phyloP scores from a whole-genome alignment of 1,284 basidiomycete genomes.

The Leccinum griseonigrum region DNA sequence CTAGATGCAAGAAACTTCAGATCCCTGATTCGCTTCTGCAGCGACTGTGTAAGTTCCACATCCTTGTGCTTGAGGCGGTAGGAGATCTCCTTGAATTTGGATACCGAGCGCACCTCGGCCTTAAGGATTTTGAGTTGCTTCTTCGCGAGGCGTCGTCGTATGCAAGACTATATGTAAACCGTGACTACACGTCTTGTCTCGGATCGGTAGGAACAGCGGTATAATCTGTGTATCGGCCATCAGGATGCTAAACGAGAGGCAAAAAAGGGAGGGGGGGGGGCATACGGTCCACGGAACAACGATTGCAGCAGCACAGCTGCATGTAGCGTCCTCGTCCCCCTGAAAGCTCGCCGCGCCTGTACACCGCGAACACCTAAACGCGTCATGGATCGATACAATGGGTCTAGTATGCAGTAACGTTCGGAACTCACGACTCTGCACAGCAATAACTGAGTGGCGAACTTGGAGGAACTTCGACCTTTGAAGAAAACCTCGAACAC shows the following conservation, averaged over 20 bases:
- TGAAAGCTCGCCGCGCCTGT: constrained; percentile 68
- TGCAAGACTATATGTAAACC: constrained; percentile 86
- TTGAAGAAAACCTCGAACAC: constrained; percentile 72
- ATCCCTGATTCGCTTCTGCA: constrained; percentile 89
- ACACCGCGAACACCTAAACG: constrained; percentile 74
- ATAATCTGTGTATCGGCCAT: constrained; percentile 46
- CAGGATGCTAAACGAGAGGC: constrained; percentile 6
- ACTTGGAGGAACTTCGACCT: constrained; percentile 68
- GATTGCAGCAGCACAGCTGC: constrained; percentile 82
- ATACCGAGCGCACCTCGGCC: constrained; percentile 93
- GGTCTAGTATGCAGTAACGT: not conserved
- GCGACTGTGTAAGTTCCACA: constrained; percentile 95
- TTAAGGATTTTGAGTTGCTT: constrained; percentile 83
- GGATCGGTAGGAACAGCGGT: constrained; percentile 58
- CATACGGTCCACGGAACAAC: constrained; percentile 86
- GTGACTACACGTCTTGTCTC: constrained; percentile 67
- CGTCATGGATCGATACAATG: constrained; percentile 9
- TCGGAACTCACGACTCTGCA: constrained; percentile 81
- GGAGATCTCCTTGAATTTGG: constrained; percentile 97
- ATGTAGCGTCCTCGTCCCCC: constrained; percentile 56
- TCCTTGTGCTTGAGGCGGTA: constrained; percentile 99
- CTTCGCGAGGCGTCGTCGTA: constrained; percentile 86
- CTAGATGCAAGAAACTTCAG: constrained; percentile 94
- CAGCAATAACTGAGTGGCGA: constrained; percentile 61
- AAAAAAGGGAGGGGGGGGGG: constrained; percentile 30